Evolutionary conservation across 208 protist species (phyloP), one percentile per base, ranked within the genome.

Genomic region (Novymonas esmeraldas): DNA sequence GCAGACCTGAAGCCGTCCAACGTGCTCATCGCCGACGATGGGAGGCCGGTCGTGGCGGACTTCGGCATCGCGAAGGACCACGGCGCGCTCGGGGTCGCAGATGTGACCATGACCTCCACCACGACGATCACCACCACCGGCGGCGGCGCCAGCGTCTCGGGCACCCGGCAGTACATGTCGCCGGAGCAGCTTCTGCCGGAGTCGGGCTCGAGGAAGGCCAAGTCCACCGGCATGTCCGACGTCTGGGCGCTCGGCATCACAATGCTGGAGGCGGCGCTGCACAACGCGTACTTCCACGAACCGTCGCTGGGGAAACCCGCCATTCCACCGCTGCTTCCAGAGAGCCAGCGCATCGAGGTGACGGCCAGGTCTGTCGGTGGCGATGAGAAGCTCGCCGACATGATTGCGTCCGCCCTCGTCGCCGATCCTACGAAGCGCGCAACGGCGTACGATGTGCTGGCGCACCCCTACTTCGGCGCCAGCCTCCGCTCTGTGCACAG

Each of bases 1-100:
- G 77, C 59, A 0, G 85, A 94, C 72, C 73, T 94, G 18, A 91
- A 92, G 70, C 88, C 88, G 14, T 82, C 76, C 2, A 94, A 94
- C 59, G 77, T 94, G n/a, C 79, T 94, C 44, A 56, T 94, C 29
- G 75, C 79, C 31, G 71, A 66, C 29, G 82, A 94, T 34, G 72
- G 83, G n/a, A 70, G 78, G 24, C 78, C 87, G 2, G 78, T 89
- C 20, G 72, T 97, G 45, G 71, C 85, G 7, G 93, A 97, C 68
- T 95, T 97, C 70, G 93, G 93, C 59, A 85, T 90, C 34, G 82
- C 81, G 10, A 85, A 82, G 73, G 66, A 83, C 29, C 64, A 64
- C 51, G 82, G 72, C 50, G 34, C 31, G 4, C 79, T 82, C 26
- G 80, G 80, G 26, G 39, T 48, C 13, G 42, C 66, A 5, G 84